phyloP scores from a whole-genome alignment of 495 filamentous ascomycete genomes.

The Lentithecium fluviatile region DNA sequence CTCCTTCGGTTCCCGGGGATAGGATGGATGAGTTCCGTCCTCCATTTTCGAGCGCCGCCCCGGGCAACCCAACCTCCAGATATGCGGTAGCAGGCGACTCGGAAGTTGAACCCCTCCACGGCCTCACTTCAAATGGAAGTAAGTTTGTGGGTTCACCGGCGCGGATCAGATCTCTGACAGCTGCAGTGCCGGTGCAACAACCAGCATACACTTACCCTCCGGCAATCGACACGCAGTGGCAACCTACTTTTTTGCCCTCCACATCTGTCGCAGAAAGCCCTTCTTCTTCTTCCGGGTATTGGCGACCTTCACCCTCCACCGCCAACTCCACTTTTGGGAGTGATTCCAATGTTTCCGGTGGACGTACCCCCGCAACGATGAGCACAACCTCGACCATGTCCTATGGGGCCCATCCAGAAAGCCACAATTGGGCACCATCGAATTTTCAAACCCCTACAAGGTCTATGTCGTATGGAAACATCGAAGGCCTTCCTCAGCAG shows the following conservation, averaged over 20 bases:
- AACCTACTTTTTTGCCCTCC: constrained; percentile 20
- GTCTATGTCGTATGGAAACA: constrained; percentile 41
- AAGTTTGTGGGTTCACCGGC: neutral
- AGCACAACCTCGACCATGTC: constrained; percentile 28
- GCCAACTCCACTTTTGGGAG: constrained; percentile 31
- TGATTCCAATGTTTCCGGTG: constrained; percentile 32
- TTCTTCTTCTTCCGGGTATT: constrained; percentile 29
- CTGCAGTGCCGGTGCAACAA: constrained; percentile 25
- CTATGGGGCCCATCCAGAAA: constrained; percentile 25
- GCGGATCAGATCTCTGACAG: constrained; percentile 4
- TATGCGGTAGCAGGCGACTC: constrained; percentile 14
- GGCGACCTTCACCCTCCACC: constrained; percentile 31
- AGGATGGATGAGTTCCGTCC: constrained; percentile 31
- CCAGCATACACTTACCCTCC: constrained; percentile 23
- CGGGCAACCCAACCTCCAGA: constrained; percentile 6
- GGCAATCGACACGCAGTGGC: constrained; percentile 32
- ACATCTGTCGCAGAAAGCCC: constrained; percentile 26
- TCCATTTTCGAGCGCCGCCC: constrained; percentile 4
- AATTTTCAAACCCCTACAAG: constrained; percentile 24
- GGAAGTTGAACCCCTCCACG: constrained; percentile 22
- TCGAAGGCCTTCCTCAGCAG: constrained; percentile 34
- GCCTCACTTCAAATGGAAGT: constrained; percentile 15
- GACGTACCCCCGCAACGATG: constrained; percentile 30
- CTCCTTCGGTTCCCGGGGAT: constrained; percentile 15
- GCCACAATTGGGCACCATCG: constrained; percentile 22